Evolutionary conservation across 192 early-diverging fungal genomes (phyloP), one percentile per base, ranked within the genome.

Genomic region (Coemansia sp.): DNA sequence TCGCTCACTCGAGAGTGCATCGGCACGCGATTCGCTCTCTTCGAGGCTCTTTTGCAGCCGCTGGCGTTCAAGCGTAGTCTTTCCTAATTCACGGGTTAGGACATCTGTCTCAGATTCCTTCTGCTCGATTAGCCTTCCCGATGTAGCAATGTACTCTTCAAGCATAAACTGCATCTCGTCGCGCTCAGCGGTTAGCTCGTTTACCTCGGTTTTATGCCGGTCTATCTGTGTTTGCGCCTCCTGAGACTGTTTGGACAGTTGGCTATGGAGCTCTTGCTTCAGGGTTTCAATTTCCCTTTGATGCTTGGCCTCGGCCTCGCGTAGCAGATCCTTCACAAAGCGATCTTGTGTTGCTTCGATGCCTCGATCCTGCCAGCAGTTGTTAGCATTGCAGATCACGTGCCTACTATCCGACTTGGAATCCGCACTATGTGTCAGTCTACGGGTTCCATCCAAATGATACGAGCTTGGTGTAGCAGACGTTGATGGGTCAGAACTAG

Each of bases 21-120:
- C 52, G 7, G 20, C 35, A 7, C 25, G 52, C 9, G 57, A 34
- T 5, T 31, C 29, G 42, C 35, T 37, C n/a, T 60, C 63, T 12
- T 40, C 40, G 15, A 82, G 34, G 28, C 64, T 64, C 45, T 60
- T 64, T 15, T 75, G 61, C 13, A 73, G 56, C 33, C 65, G 59
- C 63, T 74, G 67, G 20, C 75, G 74, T 12, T 68, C 74, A 21
- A 82, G 61, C 7, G 74, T 61, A 26, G 70, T 49, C 20, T 61
- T 62, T 12, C 71, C 71, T 0, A 82, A 62, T 30, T 82, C 79
- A 20, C 55, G 75, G 7, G 67, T 67, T 2, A 82, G 65, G 9
- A 63, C 66, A 12, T 63, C 58, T 28, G 37, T 51, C 59, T 73
- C 79, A 5, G 48, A 34, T 13, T 73, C 71, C 20, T 70, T 69